Conservation (phyloP, 75 land plant species). For the Ceratopteris richardii region DNA sequence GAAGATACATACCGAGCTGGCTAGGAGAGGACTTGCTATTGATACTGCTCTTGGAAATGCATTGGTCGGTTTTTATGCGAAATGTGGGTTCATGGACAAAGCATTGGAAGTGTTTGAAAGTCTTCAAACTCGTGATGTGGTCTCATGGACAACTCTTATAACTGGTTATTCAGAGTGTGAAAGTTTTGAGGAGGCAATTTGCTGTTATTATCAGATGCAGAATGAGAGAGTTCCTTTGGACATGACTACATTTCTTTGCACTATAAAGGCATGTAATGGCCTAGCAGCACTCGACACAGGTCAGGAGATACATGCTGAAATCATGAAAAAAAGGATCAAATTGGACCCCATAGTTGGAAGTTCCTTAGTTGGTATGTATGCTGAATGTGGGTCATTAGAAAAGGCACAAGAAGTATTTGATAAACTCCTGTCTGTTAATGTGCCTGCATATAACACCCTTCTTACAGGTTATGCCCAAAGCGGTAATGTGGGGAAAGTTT, state of each 20-base stretch:
- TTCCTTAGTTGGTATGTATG: not conserved
- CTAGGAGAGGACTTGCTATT: not conserved
- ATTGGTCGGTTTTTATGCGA: slow-evolving; percentile 11
- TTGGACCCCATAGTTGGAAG: not conserved
- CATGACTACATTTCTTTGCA: not conserved
- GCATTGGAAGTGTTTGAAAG: slow-evolving; percentile 16
- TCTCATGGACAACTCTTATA: slow-evolving; percentile 1
- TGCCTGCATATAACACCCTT: slow-evolving; percentile 42
- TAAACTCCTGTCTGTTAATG: slow-evolving; percentile 26
- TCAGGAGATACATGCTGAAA: slow-evolving; percentile 3
- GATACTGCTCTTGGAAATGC: not conserved
- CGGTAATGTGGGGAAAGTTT: slow-evolving; percentile 34
- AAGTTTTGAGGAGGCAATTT: not conserved
- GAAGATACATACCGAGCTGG: not conserved
- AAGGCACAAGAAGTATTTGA: slow-evolving; percentile 33
- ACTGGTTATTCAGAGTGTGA: slow-evolving; percentile 15
- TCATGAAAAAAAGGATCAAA: not conserved
- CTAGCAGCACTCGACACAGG: slow-evolving; percentile 2
- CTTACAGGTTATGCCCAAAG: slow-evolving; percentile 40
- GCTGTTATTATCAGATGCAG: not conserved
- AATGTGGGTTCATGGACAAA: slow-evolving; percentile 21
- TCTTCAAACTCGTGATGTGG: not conserved
- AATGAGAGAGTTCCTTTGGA: not conserved
- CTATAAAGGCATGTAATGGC: slow-evolving; percentile 5
- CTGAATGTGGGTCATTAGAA: not conserved